A percentile compares a stretch with the other conserved stretches of the same genome.
Evolutionary conservation across 257 asterid species (phyloP).

Genomic region (Jacaranda copaia): DNA sequence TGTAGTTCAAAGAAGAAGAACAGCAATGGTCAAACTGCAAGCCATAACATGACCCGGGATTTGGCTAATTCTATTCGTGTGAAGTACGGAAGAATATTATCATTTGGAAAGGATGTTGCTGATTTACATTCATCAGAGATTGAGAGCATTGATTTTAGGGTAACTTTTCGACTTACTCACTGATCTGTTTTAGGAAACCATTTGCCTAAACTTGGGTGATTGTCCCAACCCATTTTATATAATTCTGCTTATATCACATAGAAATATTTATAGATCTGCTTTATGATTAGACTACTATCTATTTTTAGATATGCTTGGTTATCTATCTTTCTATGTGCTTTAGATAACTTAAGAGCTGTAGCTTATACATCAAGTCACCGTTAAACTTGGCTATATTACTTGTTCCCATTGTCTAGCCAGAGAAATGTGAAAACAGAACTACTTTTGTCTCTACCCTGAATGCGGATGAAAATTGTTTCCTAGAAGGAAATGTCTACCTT

Average conservation of each 20-base stretch:
- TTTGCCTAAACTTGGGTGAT: conserved; percentile 9
- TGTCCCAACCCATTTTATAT: no score
- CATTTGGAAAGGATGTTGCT: conserved; percentile 74
- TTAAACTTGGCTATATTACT: neutral
- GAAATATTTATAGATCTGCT: neutral
- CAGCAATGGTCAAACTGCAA: conserved; percentile 44
- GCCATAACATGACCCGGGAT: conserved; percentile 40
- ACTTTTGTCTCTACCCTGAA: conserved; percentile 6
- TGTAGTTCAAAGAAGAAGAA: conserved; percentile 58
- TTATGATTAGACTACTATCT: neutral
- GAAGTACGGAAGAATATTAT: conserved; percentile 70
- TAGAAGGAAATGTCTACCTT: neutral
- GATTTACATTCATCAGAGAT: conserved; percentile 64
- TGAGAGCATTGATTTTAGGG: conserved; percentile 67
- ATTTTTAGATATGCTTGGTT: no score
- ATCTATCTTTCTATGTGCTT: neutral
- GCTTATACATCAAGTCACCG: neutral
- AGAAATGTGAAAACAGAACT: neutral
- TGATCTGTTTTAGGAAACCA: conserved; percentile 15
- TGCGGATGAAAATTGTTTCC: neutral
- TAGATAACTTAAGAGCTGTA: neutral
- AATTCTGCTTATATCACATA: neutral
- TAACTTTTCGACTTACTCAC: conserved; percentile 43
- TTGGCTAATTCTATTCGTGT: conserved; percentile 36
- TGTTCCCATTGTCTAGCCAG: neutral